Conservation (phyloP, 1,139 yeast genomes). For the Sugiyamaella japonica region DNA sequence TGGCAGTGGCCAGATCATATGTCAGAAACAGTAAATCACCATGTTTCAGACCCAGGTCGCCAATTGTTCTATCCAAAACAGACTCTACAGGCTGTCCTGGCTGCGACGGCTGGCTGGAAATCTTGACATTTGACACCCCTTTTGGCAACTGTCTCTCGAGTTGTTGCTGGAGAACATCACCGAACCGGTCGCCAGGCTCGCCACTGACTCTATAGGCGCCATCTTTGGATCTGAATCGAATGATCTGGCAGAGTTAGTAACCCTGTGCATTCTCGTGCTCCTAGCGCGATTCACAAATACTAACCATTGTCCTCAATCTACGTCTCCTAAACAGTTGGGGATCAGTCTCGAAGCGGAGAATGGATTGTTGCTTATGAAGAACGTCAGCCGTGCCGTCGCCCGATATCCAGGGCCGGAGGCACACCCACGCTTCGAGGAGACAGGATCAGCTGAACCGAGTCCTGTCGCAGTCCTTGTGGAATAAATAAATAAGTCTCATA, state of each 20-base stretch:
- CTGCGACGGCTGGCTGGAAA: constrained; percentile 48
- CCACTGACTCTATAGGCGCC: constrained; percentile 74
- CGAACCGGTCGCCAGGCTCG: constrained; percentile 51
- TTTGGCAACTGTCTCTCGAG: constrained; percentile 11
- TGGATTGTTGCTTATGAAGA: too few relatives aligned
- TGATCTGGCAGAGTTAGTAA: constrained; percentile 40
- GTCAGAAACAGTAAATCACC: constrained; percentile 79
- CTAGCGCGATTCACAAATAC: too few relatives aligned
- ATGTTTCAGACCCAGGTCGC: constrained; percentile 61
- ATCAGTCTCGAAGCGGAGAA: too few relatives aligned
- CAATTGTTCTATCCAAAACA: constrained; percentile 50
- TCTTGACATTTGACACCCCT: constrained; percentile 22
- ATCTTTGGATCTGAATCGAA: constrained; percentile 80
- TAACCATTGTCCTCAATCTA: too few relatives aligned
- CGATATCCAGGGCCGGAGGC: too few relatives aligned
- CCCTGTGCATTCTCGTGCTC: not conserved
- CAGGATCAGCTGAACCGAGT: too few relatives aligned
- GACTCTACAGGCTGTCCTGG: constrained; percentile 49
- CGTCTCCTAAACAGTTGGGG: too few relatives aligned
- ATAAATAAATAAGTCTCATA: constrained; percentile 9
- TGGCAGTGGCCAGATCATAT: constrained; percentile 41
- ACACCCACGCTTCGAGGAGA: too few relatives aligned
- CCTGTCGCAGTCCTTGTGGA: too few relatives aligned
- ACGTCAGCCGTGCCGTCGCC: too few relatives aligned
- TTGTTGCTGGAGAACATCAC: constrained; percentile 31